A percentile compares a stretch with the other conserved stretches of the same genome.
These are phyloP conservation scores for Colletotrichum sidae DNA, from an alignment of 2,329 filamentous ascomycete genomes.

Conservation along the genomic window DNA sequence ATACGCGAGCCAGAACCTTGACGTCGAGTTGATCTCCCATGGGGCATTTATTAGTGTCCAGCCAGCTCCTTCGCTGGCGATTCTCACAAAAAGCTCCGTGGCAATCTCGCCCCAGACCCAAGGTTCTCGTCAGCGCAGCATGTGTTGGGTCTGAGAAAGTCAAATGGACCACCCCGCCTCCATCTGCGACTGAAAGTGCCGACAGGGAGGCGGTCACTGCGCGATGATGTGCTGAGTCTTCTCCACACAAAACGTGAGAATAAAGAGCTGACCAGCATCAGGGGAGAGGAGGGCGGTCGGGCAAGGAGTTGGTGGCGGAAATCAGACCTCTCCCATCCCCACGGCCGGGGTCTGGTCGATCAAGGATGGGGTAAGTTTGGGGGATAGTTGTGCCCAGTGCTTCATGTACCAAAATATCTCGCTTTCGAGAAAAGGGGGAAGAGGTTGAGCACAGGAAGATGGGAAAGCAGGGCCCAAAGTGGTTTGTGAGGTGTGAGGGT, in stretches of 20 bases:
- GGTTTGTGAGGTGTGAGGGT: background rate
- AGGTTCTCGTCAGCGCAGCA: slow-evolving; percentile 1
- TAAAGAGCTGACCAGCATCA: background rate
- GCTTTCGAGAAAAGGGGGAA: too few species aligned
- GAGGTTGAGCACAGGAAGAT: background rate
- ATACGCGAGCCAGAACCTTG: too few species aligned
- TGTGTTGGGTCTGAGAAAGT: slow-evolving; percentile 12
- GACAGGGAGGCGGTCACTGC: background rate
- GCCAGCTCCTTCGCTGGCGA: too few species aligned
- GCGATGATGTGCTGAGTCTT: slow-evolving; percentile 1
- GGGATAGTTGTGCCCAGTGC: too few species aligned
- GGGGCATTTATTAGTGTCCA: background rate
- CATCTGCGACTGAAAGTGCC: background rate
- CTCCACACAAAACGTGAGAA: slow-evolving; percentile 15
- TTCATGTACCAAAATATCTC: too few species aligned
- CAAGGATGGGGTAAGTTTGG: too few species aligned
- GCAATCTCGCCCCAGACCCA: too few species aligned
- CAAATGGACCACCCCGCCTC: background rate
- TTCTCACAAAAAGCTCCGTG: too few species aligned
- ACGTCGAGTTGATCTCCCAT: too few species aligned
- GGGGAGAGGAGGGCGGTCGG: background rate
- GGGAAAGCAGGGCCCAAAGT: background rate
- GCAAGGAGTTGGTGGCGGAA: background rate
- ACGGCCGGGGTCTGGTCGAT: background rate
- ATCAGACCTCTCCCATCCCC: background rate